A percentile compares a stretch with the other conserved stretches of the same genome.
Conservation (phyloP, 148 eudicot species). For the Polygonum maritimum region DNA sequence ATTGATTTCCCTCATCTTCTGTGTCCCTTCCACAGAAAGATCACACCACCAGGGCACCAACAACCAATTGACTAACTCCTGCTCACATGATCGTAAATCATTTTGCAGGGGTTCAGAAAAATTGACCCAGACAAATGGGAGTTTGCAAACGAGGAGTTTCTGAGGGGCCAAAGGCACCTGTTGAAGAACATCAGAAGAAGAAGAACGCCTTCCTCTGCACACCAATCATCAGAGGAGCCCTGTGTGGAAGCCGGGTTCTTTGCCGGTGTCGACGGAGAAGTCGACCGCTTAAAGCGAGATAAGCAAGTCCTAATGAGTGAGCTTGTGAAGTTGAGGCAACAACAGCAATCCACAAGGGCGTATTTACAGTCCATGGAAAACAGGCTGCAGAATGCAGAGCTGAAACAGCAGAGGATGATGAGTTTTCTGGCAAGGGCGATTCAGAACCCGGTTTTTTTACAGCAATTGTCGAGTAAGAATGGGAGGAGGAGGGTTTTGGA, state of each 20-base stretch:
- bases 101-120: constrained; percentile 83
- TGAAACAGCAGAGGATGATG: constrained; percentile 87
- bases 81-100: neutral
- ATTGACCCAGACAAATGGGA: constrained; percentile 93
- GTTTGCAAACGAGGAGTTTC: constrained; percentile 77
- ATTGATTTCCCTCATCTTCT: neutral
- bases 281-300: constrained; percentile 54
- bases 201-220: constrained; percentile 20
- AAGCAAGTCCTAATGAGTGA: constrained; percentile 59
- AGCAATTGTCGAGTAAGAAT: constrained; percentile 46
- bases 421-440: constrained; percentile 75
- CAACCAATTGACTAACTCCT: neutral
- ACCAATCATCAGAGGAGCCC: constrained; percentile 26
- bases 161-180: constrained; percentile 58
- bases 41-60: neutral
- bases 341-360: constrained; percentile 55
- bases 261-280: constrained; percentile 45
- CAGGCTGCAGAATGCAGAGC: constrained; percentile 63
- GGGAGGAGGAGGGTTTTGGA: constrained; percentile 55
- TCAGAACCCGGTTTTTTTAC: constrained; percentile 66
- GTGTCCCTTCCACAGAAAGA: neutral
- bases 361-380: constrained; percentile 61
- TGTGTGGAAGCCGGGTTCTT: constrained; percentile 56
- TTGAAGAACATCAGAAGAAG: constrained; percentile 67
- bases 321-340: constrained; percentile 69